phyloP scores from a whole-genome alignment of 2,329 filamentous ascomycete genomes.

The Leptosphaerulina australis region DNA sequence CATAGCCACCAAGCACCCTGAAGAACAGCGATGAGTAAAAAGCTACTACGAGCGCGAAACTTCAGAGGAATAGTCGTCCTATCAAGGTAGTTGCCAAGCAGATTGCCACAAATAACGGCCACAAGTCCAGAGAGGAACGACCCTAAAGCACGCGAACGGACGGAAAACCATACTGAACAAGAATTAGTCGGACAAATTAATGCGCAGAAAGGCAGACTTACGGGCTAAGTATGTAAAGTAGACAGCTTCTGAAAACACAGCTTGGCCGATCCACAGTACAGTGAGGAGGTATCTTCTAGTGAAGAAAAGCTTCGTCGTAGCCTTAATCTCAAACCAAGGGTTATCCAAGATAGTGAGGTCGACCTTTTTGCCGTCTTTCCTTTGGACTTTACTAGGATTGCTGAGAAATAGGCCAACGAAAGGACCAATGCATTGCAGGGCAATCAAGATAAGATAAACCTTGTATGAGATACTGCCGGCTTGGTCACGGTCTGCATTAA shows the following conservation, averaged over 20 bases:
- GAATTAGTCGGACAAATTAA: not conserved
- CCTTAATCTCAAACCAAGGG: constrained; percentile 64
- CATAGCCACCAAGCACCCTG: constrained; percentile 77
- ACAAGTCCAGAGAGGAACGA: constrained; percentile 73
- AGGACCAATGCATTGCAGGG: constrained; percentile 68
- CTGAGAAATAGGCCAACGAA: constrained; percentile 69
- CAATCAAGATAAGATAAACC: constrained; percentile 73
- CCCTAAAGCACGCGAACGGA: constrained; percentile 70
- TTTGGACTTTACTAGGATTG: constrained; percentile 65
- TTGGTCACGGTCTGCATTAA: constrained; percentile 64
- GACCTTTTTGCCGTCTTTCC: constrained; percentile 69
- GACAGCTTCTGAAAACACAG: constrained; percentile 73
- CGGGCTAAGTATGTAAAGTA: constrained; percentile 70
- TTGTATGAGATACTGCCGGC: constrained; percentile 71
- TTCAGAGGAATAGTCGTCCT: constrained; percentile 61
- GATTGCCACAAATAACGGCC: constrained; percentile 68
- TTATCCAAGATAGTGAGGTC: constrained; percentile 63
- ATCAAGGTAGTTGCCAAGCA: constrained; percentile 70
- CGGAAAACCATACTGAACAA: constrained; percentile 67
- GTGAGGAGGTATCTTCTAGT: constrained; percentile 68
- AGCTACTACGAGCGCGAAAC: constrained; percentile 60
- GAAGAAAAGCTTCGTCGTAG: constrained; percentile 64
- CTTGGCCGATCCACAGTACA: constrained; percentile 71
- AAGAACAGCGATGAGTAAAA: constrained; percentile 59
- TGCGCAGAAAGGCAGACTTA: constrained; percentile 19